phyloP scores from a whole-genome alignment of 83 land plant genomes.

The Larix sibirica region DNA sequence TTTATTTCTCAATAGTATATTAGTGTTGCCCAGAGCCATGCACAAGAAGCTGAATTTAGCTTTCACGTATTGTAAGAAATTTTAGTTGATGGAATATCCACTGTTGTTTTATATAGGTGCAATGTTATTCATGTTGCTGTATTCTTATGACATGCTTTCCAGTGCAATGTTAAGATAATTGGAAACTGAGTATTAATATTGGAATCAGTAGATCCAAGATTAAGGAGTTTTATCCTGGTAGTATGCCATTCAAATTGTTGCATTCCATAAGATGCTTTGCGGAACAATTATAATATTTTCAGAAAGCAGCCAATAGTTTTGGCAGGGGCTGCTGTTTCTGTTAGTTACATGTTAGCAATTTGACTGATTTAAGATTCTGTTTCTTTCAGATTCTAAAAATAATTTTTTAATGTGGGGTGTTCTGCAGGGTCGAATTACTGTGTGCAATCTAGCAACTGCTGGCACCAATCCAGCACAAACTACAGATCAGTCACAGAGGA shows the following conservation, averaged over 20 bases:
- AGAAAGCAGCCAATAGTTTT: too few relatives aligned
- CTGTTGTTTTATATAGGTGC: background rate
- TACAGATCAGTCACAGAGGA: slow-evolving; percentile 68
- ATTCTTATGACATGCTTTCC: background rate
- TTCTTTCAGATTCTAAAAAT: background rate
- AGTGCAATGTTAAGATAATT: background rate
- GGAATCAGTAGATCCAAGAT: background rate
- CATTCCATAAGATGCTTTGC: background rate
- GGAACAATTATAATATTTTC: too few relatives aligned
- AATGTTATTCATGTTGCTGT: background rate
- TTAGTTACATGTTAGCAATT: too few relatives aligned
- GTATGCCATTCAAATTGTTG: too few relatives aligned
- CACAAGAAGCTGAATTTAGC: too few relatives aligned
- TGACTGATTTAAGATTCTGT: too few relatives aligned
- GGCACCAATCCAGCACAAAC: slow-evolving; percentile 35
- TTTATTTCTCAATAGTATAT: background rate
- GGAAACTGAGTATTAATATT: background rate
- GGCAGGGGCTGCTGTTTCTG: too few relatives aligned
- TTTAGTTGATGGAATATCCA: too few relatives aligned
- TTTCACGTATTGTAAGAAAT: too few relatives aligned
- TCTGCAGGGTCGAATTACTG: slow-evolving; percentile 72
- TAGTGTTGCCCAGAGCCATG: too few relatives aligned
- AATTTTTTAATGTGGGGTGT: background rate
- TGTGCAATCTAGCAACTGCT: slow-evolving; percentile 78
- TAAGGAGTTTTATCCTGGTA: too few relatives aligned